Evolutionary conservation across 2,329 filamentous ascomycete species (phyloP), one percentile per base, ranked within the genome.

Genomic region (Cladobotryum protrusum): DNA sequence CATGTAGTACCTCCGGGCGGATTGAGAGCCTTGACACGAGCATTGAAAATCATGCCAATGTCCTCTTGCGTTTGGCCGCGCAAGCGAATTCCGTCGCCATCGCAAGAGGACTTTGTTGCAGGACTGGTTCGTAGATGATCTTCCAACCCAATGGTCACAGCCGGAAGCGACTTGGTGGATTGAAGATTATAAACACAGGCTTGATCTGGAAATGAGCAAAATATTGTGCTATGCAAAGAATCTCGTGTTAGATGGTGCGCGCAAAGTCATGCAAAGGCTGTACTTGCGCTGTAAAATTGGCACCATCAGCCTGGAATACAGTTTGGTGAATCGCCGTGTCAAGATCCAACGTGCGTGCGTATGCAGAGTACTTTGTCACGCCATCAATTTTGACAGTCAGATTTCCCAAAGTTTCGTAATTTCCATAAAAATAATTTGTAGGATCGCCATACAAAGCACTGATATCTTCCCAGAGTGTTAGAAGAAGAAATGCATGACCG

Each of bases 121-220:
- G 48, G 48, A 20, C 15, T 50, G 4, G 24, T 48, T n/a, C 48
- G 37, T 19, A 72, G 60, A 9, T 60, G 53, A 50, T 79, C 77
- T 18, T 72, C 68, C 2, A 78, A 59, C 2, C 56, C 57, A 8
- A 79, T 48, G 0, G 61, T 63, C 1, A 79, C 54, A 0, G 45
- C 51, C 2, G 76, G 75, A 2, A 79, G 59, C 0, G 53, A 3
- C 14, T 36, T 37, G 42, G 53, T 50, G 12, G 51, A 52, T 11
- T 41, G 14, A 34, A 52, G 2, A 49, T 50, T 44, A 40, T 61
- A 60, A 8, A 56, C 49, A 37, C 60, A 65, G 4, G 67, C 65
- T 47, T 72, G 61, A 20, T 65, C 67, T 1, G 68, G 69, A 43
- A 65, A 72, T 3, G 71, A 72, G 58, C 76, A 79, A 49, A 73